Conservation (phyloP, 2,329 filamentous ascomycete species). For the Scedosporium apiospermum region DNA sequence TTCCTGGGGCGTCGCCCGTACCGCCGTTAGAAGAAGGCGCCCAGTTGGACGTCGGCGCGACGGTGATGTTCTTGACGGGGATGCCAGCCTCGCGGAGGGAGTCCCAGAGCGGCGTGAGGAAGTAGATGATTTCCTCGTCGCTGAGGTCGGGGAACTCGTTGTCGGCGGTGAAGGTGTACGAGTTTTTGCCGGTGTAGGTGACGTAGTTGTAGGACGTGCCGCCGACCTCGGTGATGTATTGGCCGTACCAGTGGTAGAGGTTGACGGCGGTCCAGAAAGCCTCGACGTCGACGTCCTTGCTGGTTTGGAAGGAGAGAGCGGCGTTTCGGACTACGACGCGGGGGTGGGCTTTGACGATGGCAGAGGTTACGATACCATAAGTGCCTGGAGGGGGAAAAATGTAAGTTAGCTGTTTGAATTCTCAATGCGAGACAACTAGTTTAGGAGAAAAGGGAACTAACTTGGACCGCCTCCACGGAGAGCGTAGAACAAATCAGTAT, state of each 20-base stretch:
- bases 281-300: conserved; percentile 15
- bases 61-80: conserved; percentile 17
- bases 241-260: conserved; percentile 22
- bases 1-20: conserved; percentile 18
- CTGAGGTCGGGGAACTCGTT: conserved; percentile 21
- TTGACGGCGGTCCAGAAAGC: conserved; percentile 20
- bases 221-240: conserved; percentile 22
- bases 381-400: conserved; percentile 18
- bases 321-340: conserved; percentile 23
- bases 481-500: conserved; percentile 40
- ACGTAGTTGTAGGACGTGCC: conserved; percentile 26
- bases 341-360: conserved; percentile 24
- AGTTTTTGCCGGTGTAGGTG: conserved; percentile 13
- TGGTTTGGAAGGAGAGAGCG: conserved; percentile 16
- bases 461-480: conserved; percentile 32
- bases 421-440: background rate
- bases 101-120: conserved; percentile 31
- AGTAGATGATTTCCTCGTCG: conserved; percentile 22
- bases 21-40: conserved; percentile 6
- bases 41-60: conserved; percentile 10
- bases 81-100: conserved; percentile 14
- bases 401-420: background rate
- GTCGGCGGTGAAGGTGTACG: conserved; percentile 15
- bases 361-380: conserved; percentile 32
- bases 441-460: background rate